These are phyloP conservation scores for Crithidia expoeki DNA, from an alignment of 208 protist species.

Conservation along the genomic window DNA sequence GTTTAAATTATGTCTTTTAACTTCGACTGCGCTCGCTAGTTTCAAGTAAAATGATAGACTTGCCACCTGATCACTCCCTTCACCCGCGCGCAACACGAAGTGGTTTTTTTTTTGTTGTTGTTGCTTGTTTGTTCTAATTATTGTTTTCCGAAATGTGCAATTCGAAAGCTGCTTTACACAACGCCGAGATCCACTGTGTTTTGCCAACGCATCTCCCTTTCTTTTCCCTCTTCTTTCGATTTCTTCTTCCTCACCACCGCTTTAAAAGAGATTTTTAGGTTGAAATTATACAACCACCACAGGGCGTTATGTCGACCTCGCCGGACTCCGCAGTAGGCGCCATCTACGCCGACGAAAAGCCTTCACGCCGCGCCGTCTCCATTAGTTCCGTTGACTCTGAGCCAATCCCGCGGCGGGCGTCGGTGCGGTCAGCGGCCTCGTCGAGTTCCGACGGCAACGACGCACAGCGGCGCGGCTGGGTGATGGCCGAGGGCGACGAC, in stretches of 20 bases:
- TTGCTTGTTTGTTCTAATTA: too few species aligned
- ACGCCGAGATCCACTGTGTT: too few species aligned
- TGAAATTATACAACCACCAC: not conserved
- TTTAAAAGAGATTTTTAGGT: not conserved
- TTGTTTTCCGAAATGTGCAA: too few species aligned
- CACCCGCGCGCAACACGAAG: too few species aligned
- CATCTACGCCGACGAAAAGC: constrained; percentile 44
- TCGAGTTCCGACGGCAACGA: constrained; percentile 5
- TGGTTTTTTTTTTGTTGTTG: too few species aligned
- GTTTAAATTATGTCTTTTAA: too few species aligned
- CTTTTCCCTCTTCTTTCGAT: not conserved
- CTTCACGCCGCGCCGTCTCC: constrained; percentile 51
- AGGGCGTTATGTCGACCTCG: constrained; percentile 12
- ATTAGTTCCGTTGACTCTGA: constrained; percentile 88
- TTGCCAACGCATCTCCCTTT: too few species aligned
- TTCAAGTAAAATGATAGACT: too few species aligned
- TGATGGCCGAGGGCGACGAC: constrained; percentile 29
- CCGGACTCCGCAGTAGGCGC: constrained; percentile 17
- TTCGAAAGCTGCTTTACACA: too few species aligned
- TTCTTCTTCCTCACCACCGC: not conserved
- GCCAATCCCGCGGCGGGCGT: constrained; percentile 45
- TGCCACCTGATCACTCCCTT: too few species aligned
- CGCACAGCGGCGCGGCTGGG: not conserved
- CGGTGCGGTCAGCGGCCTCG: constrained; percentile 17
- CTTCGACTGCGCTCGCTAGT: too few species aligned